Base-by-base conservation (phyloP, 768 basidiomycete genomes). In the Tricholoma matsutake region DNA sequence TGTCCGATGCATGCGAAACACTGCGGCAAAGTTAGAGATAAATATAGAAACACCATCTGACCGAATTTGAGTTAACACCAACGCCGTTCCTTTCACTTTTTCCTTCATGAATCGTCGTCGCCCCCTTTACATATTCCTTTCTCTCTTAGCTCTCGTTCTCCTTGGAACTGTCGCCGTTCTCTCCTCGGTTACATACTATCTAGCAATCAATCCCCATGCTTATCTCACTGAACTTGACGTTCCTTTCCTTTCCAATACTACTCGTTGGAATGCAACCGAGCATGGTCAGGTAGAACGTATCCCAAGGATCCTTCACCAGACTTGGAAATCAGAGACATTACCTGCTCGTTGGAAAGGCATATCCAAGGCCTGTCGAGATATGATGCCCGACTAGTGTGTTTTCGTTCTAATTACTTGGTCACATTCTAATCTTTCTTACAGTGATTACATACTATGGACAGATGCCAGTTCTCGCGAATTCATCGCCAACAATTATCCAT, bases 361-460 rank as follows among this genome's bases (percentile, higher is more conserved):
- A 49, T 94, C 94, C 28, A 82, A 92, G 72, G 86, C 80, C 29
- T 98, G 97, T 77, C 83, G 88, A 60, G 86, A 91, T 68, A 87
- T 97, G 82, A 95, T 96, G 88, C 84, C 92, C 6, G 95, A 97
- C 82, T 99, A 97, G 96, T 97, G 72, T 68, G 95, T 85, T 58
- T 56, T 60, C 56, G 8, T 59, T 57, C 55, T 35, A 47, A 55
- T 58, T 61, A 41, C 25, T 60, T 60, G 56, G 43, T 61, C 60
- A 60, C 54, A 63, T 61, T 62, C 20, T 59, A 37, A 57, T 49
- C 69, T 49, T 65, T 59, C 8, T 25, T 62, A 18, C 73, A 98
- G 96, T 72, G 87, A 98, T 72, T 97, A 98, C 80, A 95, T 87
- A 81, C 82, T 99, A 10, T 99, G 97, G 97, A 98, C 97, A 13